Evolutionary conservation across 176 grass and related monocot species (phyloP).

Genomic region (Phoenix roebelenii): DNA sequence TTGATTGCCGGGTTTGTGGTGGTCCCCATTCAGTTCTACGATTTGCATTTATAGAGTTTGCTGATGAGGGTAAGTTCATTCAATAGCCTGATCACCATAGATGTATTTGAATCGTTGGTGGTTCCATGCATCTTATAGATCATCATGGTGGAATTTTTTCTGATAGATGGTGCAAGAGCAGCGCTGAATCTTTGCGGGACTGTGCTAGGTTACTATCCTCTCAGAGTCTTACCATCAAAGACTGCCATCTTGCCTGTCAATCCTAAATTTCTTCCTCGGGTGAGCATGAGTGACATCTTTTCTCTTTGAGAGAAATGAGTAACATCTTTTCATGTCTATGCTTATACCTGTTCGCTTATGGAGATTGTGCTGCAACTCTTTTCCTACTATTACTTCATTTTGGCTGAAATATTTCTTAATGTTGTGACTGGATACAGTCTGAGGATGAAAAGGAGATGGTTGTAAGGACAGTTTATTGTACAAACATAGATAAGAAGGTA

Average conservation of each 20-base stretch:
- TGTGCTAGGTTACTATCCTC: slow-evolving; percentile 80
- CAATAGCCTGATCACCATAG: neutral
- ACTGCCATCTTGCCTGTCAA: slow-evolving; percentile 98
- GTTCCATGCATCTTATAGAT: slow-evolving; percentile 6
- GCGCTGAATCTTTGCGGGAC: slow-evolving; percentile 79
- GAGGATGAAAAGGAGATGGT: slow-evolving; percentile 96
- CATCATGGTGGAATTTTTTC: slow-evolving; percentile 12
- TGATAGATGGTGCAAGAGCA: slow-evolving; percentile 56
- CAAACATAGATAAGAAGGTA: slow-evolving; percentile 99
- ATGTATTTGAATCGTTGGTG: neutral
- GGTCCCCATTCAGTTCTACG: slow-evolving; percentile 86
- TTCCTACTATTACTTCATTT: neutral
- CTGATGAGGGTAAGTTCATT: slow-evolving; percentile 61
- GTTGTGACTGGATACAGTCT: slow-evolving; percentile 26
- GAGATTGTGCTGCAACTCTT: neutral
- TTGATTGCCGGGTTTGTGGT: slow-evolving; percentile 86
- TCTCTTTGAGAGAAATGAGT: too few species aligned
- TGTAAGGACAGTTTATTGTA: slow-evolving; percentile 89
- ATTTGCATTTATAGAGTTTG: slow-evolving; percentile 94
- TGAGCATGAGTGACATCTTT: slow-evolving; percentile 7
- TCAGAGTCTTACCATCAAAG: slow-evolving; percentile 96
- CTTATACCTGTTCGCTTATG: neutral
- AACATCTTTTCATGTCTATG: too few species aligned
- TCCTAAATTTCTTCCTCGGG: slow-evolving; percentile 89
- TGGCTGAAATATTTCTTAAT: neutral